Conservation (phyloP, 208 protist species). For the Crithidia fasciculata region DNA sequence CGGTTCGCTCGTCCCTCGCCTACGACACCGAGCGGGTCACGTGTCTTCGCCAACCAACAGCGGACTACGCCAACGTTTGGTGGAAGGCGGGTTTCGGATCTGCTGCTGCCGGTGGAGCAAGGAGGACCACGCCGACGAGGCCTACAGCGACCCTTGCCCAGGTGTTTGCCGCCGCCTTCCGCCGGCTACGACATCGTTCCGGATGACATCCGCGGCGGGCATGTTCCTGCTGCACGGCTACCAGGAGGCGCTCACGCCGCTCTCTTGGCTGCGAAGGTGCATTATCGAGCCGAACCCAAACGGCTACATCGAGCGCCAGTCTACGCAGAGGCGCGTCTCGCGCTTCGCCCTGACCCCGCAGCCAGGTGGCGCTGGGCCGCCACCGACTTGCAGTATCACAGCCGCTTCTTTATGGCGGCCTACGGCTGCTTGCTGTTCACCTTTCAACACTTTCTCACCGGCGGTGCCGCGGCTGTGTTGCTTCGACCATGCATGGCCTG, state of each 20-base stretch:
- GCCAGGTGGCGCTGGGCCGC: conserved; percentile 39
- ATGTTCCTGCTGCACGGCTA: conserved; percentile 82
- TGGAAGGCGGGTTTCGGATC: conserved; percentile 55
- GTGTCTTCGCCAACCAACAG: conserved; percentile 39
- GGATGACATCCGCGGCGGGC: conserved; percentile 83
- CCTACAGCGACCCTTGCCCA: conserved; percentile 63
- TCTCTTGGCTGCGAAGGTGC: conserved; percentile 30
- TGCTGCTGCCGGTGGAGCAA: conserved; percentile 60
- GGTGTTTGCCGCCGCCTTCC: conserved; percentile 75
- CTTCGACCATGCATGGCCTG: conserved; percentile 75
- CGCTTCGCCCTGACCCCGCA: conserved; percentile 41
- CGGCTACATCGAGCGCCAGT: conserved; percentile 46
- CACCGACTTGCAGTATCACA: conserved; percentile 68
- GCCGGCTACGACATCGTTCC: conserved; percentile 86
- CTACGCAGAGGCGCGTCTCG: conserved; percentile 57
- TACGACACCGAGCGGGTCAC: conserved; percentile 65
- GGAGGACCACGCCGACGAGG: conserved; percentile 38
- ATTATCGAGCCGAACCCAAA: conserved; percentile 40
- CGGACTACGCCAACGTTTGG: conserved; percentile 78
- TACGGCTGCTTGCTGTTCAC: conserved; percentile 83
- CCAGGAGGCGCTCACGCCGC: conserved; percentile 50
- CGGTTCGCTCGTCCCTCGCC: conserved; percentile 43
- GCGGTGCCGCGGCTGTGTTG: conserved; percentile 63
- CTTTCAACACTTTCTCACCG: conserved; percentile 67
- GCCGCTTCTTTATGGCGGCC: conserved; percentile 74